A percentile compares a stretch with the other conserved stretches of the same genome.
Evolutionary conservation across 1,139 yeast genomes (phyloP).

Genomic region (Yamadazyma dendronema): DNA sequence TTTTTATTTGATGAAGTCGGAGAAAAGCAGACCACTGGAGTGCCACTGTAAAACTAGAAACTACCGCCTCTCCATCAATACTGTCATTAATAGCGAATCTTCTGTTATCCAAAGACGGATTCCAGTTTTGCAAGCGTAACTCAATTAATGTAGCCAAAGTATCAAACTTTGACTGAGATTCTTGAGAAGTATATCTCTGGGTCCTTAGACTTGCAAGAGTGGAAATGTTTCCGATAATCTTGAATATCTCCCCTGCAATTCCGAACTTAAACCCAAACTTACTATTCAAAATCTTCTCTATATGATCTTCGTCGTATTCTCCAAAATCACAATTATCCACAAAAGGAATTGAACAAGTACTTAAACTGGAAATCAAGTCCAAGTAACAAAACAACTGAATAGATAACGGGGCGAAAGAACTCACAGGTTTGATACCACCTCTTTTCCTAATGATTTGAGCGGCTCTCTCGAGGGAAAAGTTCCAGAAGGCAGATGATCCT

Average conservation of each 20-base stretch:
- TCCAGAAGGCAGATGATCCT: slow-evolving; percentile 21
- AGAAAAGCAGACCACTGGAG: slow-evolving; percentile 23
- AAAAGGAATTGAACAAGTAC: slow-evolving; percentile 21
- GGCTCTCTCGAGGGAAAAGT: slow-evolving; percentile 19
- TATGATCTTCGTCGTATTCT: slow-evolving; percentile 16
- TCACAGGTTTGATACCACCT: slow-evolving; percentile 18
- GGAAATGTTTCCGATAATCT: slow-evolving; percentile 22
- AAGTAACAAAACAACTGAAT: slow-evolving; percentile 22
- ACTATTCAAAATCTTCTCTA: slow-evolving; percentile 18
- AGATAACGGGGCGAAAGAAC: slow-evolving; percentile 17
- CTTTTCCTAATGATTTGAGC: slow-evolving; percentile 16
- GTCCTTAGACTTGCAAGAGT: slow-evolving; percentile 19
- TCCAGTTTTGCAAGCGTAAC: slow-evolving; percentile 20
- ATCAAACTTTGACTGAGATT: slow-evolving; percentile 18
- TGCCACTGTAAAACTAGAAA: slow-evolving; percentile 19
- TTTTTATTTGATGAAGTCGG: slow-evolving; percentile 19
- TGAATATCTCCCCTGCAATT: slow-evolving; percentile 22
- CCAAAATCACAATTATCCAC: slow-evolving; percentile 13
- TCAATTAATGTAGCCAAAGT: slow-evolving; percentile 19
- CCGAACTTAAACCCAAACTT: slow-evolving; percentile 23
- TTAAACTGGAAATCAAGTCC: slow-evolving; percentile 20
- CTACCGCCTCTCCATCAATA: slow-evolving; percentile 8
- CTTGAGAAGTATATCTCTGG: slow-evolving; percentile 12
- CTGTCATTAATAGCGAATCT: slow-evolving; percentile 10
- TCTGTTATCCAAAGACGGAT: slow-evolving; percentile 15